phyloP scores from a whole-genome alignment of 1,284 basidiomycete species.

The Tilletia caries region DNA sequence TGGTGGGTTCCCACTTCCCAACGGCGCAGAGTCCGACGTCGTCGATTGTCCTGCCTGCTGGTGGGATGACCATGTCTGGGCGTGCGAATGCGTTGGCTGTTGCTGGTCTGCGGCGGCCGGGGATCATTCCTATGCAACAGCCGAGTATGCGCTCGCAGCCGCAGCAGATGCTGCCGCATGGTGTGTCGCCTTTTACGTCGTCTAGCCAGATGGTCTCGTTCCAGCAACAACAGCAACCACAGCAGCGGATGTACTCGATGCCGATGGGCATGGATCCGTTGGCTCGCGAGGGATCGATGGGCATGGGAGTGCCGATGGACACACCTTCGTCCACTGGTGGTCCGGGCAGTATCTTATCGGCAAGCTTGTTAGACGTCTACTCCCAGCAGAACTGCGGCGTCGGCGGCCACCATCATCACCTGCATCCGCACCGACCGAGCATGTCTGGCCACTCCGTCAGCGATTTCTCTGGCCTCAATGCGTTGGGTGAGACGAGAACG shows the following conservation, averaged over 20 bases:
- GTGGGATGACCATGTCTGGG: constrained; percentile 1
- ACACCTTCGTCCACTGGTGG: neutral
- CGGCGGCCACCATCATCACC: constrained; percentile 6
- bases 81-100: constrained; percentile 7
- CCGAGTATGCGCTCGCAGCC: neutral
- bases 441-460: neutral
- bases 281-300: neutral
- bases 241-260: neutral
- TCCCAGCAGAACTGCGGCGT: neutral
- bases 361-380: neutral
- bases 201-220: neutral
- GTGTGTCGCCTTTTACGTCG: too few species aligned
- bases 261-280: neutral
- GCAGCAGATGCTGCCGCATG: neutral
- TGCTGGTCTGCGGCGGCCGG: neutral
- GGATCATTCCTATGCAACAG: constrained; percentile 3
- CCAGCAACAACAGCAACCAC: neutral
- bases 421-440: neutral
- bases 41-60: neutral
- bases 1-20: too few species aligned
- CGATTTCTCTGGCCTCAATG: neutral
- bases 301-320: neutral
- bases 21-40: neutral
- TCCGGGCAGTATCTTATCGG: neutral
- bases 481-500: constrained; percentile 10